Evolutionary conservation across 106 monocot genomes (phyloP).

Genomic region (Dioscorea dumetorum): DNA sequence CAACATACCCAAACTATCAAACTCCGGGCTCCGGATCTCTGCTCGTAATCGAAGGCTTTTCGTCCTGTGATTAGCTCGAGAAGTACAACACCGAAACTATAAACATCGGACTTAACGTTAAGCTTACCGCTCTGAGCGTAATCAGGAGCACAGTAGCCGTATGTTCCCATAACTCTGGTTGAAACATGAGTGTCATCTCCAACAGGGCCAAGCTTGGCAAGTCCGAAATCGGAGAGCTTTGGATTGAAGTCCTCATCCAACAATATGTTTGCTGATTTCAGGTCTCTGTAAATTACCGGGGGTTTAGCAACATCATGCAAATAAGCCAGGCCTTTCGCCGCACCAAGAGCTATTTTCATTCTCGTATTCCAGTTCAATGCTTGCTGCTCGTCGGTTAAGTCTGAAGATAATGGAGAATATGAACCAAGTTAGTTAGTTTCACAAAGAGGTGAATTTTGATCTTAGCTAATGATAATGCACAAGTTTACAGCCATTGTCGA

Average conservation of each 20-base stretch:
- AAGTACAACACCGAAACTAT: conserved; percentile 64
- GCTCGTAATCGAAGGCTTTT: conserved; percentile 36
- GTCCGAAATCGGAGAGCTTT: conserved; percentile 48
- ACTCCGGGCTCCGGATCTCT: conserved; percentile 28
- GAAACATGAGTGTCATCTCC: conserved; percentile 67
- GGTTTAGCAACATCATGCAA: conserved; percentile 28
- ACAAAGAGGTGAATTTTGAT: too few relatives aligned
- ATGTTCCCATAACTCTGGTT: conserved; percentile 71
- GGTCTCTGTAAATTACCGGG: conserved; percentile 61
- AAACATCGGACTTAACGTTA: conserved; percentile 55
- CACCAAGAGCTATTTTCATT: conserved; percentile 4
- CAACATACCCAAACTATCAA: conserved; percentile 53
- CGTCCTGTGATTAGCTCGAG: conserved; percentile 55
- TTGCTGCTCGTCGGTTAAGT: not conserved
- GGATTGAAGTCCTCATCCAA: not conserved
- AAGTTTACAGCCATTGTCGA: too few relatives aligned
- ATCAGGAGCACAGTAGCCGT: conserved; percentile 70
- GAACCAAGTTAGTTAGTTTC: too few relatives aligned
- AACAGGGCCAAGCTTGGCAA: conserved; percentile 62
- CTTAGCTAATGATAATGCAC: too few relatives aligned
- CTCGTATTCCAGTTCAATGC: conserved; percentile 1
- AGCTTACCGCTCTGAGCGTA: conserved; percentile 64
- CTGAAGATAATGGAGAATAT: not conserved
- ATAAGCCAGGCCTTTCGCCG: not conserved
- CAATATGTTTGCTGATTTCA: conserved; percentile 32